These are phyloP conservation scores for Nothophaeocryptopus gaeumannii DNA, from an alignment of 2,329 filamentous ascomycete species.

Conservation along the genomic window DNA sequence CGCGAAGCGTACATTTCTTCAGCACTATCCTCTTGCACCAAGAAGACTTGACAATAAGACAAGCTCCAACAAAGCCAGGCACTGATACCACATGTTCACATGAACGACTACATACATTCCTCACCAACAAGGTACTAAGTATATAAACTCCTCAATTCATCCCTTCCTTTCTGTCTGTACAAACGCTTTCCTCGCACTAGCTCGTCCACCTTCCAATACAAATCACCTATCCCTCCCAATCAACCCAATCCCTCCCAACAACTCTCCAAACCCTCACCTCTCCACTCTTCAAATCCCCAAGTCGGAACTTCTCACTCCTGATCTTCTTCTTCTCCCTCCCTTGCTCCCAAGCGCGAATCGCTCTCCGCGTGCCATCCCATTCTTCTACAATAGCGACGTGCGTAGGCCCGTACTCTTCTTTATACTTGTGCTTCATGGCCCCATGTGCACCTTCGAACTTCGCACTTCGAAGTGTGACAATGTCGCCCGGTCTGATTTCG, in stretches of 20 bases:
- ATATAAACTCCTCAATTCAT: background rate
- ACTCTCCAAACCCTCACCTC: slow-evolving; percentile 98
- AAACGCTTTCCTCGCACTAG: slow-evolving; percentile 1
- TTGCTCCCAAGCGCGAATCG: slow-evolving; percentile 93
- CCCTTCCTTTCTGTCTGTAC: background rate
- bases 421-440: slow-evolving; percentile 92
- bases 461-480: slow-evolving; percentile 87
- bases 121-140: background rate
- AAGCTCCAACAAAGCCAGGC: background rate
- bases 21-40: no score
- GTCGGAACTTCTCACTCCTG: slow-evolving; percentile 88
- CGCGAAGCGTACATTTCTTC: no score
- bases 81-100: background rate
- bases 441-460: slow-evolving; percentile 86
- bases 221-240: slow-evolving; percentile 66
- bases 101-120: slow-evolving; percentile 4
- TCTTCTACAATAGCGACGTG: slow-evolving; percentile 91
- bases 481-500: slow-evolving; percentile 89
- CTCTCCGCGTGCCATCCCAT: slow-evolving; percentile 99
- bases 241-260: slow-evolving; percentile 87
- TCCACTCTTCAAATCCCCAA: slow-evolving; percentile 86
- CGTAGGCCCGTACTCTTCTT: slow-evolving; percentile 66
- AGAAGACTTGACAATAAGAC: no score
- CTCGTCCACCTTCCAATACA: no score
- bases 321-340: slow-evolving; percentile 83